These are phyloP conservation scores for Cryptococcus neoformans DNA, from an alignment of 1,284 basidiomycete species.

Conservation along the genomic window DNA sequence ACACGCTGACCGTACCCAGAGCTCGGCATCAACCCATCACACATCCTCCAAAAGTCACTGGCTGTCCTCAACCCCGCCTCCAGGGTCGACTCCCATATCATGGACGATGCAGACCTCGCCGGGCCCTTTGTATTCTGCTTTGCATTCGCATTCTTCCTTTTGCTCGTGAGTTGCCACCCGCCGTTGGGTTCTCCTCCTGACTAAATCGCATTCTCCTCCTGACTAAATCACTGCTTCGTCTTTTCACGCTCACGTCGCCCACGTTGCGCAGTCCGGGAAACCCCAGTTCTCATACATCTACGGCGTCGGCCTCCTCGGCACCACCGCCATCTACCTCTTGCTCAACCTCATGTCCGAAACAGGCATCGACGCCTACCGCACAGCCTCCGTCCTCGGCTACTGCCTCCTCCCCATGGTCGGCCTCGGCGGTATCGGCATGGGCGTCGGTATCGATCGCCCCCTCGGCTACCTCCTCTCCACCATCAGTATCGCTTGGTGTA, in stretches of 20 bases:
- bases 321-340: conserved; percentile 89
- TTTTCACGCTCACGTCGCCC: too few species aligned
- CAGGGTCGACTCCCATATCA: conserved; percentile 86
- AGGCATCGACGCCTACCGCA: conserved; percentile 94
- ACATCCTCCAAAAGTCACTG: conserved; percentile 90
- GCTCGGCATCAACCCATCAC: conserved; percentile 94
- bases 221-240: too few species aligned
- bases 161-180: conserved; percentile 86
- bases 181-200: not conserved
- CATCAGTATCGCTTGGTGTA: conserved; percentile 88
- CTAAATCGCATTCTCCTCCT: too few species aligned
- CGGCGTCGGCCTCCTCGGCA: conserved; percentile 92
- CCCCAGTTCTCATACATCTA: conserved; percentile 41
- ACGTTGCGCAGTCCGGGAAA: not conserved
- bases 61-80: conserved; percentile 93
- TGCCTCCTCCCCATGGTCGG: conserved; percentile 96
- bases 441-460: conserved; percentile 76
- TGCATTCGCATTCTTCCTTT: conserved; percentile 85
- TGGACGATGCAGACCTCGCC: conserved; percentile 99
- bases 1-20: conserved; percentile 61
- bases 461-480: conserved; percentile 78
- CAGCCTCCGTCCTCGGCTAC: conserved; percentile 94
- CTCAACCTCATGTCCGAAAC: conserved; percentile 97
- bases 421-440: conserved; percentile 85
- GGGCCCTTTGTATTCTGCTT: conserved; percentile 92